Percentiles rank a stretch among this genome's conserved stretches.
Evolutionary conservation across 2,329 filamentous ascomycete genomes (phyloP).

Genomic region (Aspergillus fischeri): DNA sequence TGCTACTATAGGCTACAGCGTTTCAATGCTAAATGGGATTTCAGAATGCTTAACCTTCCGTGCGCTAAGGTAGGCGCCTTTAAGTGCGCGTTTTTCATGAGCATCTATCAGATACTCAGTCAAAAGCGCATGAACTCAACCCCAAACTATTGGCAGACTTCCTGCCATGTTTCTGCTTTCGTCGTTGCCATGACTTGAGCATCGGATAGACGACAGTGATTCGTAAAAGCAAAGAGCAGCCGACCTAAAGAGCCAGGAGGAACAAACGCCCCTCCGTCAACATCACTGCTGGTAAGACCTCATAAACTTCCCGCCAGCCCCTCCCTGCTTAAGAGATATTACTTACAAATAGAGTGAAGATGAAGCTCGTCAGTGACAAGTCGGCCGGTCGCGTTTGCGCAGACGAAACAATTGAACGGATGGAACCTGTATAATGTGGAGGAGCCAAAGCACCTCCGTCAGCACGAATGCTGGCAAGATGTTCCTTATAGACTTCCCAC

Average conservation of each 20-base stretch:
- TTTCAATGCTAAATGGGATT: slow-evolving; percentile 7
- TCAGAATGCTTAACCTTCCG: slow-evolving; percentile 11
- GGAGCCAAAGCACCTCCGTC: neutral
- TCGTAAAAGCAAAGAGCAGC: too few species aligned
- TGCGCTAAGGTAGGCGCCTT: slow-evolving; percentile 14
- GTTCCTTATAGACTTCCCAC: neutral
- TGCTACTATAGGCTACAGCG: slow-evolving; percentile 5
- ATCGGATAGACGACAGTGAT: neutral
- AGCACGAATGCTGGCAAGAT: neutral
- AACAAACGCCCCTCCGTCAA: neutral
- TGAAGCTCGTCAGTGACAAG: too few species aligned
- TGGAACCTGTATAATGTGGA: neutral
- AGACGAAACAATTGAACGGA: neutral
- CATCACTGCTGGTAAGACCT: neutral
- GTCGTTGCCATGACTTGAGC: slow-evolving; percentile 1
- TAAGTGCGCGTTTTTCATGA: slow-evolving; percentile 13
- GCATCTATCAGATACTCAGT: slow-evolving; percentile 18
- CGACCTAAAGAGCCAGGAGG: neutral
- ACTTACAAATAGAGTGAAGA: neutral
- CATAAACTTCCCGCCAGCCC: neutral
- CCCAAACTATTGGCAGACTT: slow-evolving; percentile 10
- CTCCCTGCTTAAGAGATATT: neutral
- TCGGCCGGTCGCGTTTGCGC: too few species aligned
- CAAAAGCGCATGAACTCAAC: slow-evolving; percentile 14
- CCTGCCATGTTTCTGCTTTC: slow-evolving; percentile 6